Conservation (phyloP, 1,284 basidiomycete genomes). For the Xerocomus cyaneibrunnescens region DNA sequence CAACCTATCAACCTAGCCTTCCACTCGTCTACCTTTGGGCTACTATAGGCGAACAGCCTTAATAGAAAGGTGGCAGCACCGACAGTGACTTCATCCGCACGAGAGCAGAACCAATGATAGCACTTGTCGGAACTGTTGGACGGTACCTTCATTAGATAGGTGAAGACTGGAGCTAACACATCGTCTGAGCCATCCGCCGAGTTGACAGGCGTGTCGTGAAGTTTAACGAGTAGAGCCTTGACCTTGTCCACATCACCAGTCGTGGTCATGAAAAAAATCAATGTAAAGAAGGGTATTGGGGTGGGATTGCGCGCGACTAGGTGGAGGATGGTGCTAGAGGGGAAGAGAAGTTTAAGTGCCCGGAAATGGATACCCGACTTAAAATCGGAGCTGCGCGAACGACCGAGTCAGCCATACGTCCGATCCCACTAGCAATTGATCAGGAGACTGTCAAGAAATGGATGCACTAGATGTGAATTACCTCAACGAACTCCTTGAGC, state of each 20-base stretch:
- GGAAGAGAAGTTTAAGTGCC: neutral
- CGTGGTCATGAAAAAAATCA: slow-evolving; percentile 29
- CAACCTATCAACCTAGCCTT: slow-evolving; percentile 55
- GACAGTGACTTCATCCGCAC: slow-evolving; percentile 49
- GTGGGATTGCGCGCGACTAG: no score
- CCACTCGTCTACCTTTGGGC: slow-evolving; percentile 61
- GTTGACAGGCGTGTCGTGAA: slow-evolving; percentile 58
- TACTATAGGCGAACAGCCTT: slow-evolving; percentile 76
- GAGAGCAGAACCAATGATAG: slow-evolving; percentile 72
- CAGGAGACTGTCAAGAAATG: slow-evolving; percentile 40
- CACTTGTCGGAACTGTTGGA: slow-evolving; percentile 39
- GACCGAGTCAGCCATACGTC: slow-evolving; percentile 5
- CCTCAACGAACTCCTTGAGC: slow-evolving; percentile 53
- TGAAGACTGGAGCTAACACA: slow-evolving; percentile 53
- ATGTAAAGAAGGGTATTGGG: neutral
- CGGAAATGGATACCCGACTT: slow-evolving; percentile 13
- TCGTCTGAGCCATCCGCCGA: slow-evolving; percentile 48
- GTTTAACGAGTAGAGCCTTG: slow-evolving; percentile 44
- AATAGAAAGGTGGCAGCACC: slow-evolving; percentile 77
- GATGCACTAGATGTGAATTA: slow-evolving; percentile 53
- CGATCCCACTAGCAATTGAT: neutral
- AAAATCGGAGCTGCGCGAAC: neutral
- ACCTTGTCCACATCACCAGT: slow-evolving; percentile 36
- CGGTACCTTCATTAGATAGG: slow-evolving; percentile 52
- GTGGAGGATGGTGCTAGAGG: neutral